Conservation (phyloP, 768 basidiomycete genomes). For the Tylopilus balloui region DNA sequence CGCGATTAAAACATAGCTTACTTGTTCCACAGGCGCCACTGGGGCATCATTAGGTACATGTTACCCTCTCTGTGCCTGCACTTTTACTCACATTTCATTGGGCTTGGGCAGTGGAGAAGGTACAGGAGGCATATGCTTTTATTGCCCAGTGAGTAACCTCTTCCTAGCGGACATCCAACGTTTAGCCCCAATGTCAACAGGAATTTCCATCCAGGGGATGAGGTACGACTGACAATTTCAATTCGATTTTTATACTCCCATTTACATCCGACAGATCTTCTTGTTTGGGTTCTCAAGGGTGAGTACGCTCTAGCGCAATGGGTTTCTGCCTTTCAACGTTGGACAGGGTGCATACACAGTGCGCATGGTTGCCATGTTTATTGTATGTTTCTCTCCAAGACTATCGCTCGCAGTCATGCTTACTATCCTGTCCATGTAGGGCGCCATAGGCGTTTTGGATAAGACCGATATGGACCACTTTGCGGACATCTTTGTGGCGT, state of each 20-base stretch:
- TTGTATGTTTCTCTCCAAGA: not conserved
- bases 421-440: constrained; percentile 35
- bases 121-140: constrained; percentile 77
- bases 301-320: constrained; percentile 12
- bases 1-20: constrained; percentile 7
- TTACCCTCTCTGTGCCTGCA: not conserved
- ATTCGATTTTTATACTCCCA: not conserved
- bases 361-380: constrained; percentile 68
- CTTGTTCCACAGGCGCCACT: constrained; percentile 46
- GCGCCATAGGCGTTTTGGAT: constrained; percentile 67
- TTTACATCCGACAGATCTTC: constrained; percentile 50
- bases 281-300: constrained; percentile 76
- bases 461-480: constrained; percentile 71
- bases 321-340: not conserved
- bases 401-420: not conserved
- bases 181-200: constrained; percentile 32
- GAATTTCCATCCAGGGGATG: constrained; percentile 68
- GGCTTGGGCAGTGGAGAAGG: constrained; percentile 52
- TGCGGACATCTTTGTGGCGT: constrained; percentile 54
- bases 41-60: constrained; percentile 55
- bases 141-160: constrained; percentile 60
- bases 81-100: not conserved
- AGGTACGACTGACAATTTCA: constrained; percentile 37
- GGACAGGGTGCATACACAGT: constrained; percentile 70
- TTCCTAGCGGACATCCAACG: not conserved